A percentile compares a stretch with the other conserved stretches of the same genome.
Conservation (phyloP, 192 early-diverging fungal species). For the Coemansia sp. region DNA sequence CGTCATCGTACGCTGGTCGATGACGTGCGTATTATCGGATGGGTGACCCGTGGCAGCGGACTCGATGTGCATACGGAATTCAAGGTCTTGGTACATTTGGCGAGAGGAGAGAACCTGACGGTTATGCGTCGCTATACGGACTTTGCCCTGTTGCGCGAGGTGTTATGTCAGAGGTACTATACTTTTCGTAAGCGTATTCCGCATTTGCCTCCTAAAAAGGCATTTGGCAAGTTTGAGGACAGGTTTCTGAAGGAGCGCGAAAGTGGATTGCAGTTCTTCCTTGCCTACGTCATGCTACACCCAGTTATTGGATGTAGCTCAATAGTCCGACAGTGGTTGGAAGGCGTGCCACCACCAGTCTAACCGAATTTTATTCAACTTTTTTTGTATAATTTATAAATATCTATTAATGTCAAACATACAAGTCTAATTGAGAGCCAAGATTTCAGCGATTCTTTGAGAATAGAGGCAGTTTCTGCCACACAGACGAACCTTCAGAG, state of each 20-base stretch:
- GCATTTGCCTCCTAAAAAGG: slow-evolving; percentile 42
- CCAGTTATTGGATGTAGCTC: slow-evolving; percentile 55
- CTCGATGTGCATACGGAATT: slow-evolving; percentile 52
- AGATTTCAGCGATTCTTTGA: slow-evolving; percentile 4
- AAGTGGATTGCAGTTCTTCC: slow-evolving; percentile 53
- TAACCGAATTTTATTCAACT: not conserved
- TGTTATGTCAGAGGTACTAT: slow-evolving; percentile 32
- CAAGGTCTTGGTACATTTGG: slow-evolving; percentile 42
- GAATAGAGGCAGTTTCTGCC: slow-evolving; percentile 33
- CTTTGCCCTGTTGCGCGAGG: slow-evolving; percentile 41
- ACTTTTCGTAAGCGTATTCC: slow-evolving; percentile 48
- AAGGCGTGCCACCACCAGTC: slow-evolving; percentile 2
- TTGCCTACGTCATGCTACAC: slow-evolving; percentile 53
- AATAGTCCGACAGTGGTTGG: slow-evolving; percentile 41
- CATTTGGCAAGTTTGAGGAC: slow-evolving; percentile 55
- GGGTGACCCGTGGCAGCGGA: slow-evolving; percentile 43
- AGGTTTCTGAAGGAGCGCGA: slow-evolving; percentile 49
- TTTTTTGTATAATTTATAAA: not conserved
- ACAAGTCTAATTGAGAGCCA: not conserved
- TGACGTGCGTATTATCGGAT: slow-evolving; percentile 51
- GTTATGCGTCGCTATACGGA: slow-evolving; percentile 53
- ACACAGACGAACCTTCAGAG: slow-evolving; percentile 37
- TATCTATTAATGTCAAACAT: not conserved
- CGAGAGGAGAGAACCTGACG: slow-evolving; percentile 34
- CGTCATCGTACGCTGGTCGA: slow-evolving; percentile 28